These are phyloP conservation scores for Talaromyces liani DNA, from an alignment of 495 filamentous ascomycete species.

Conservation along the genomic window DNA sequence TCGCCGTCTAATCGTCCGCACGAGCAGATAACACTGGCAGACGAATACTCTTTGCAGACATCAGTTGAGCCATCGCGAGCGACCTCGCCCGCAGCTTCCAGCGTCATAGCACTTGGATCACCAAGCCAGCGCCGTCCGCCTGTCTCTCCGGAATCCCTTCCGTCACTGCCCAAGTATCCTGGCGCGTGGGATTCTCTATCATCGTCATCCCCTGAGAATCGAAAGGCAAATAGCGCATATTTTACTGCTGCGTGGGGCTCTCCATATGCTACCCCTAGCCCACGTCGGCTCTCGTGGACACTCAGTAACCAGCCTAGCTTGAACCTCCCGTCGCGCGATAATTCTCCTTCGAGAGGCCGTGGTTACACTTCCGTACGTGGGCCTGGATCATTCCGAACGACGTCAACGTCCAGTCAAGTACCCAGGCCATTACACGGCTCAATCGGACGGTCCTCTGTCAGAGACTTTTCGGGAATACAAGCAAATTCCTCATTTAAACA, in stretches of 20 bases:
- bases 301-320: conserved; percentile 34
- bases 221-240: conserved; percentile 41
- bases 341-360: conserved; percentile 22
- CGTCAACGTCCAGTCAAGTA: conserved; percentile 8
- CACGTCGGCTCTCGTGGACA: conserved; percentile 38
- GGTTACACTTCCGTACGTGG: conserved; percentile 16
- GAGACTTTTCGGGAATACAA: conserved; percentile 23
- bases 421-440: conserved; percentile 14
- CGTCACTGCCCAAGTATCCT: conserved; percentile 25
- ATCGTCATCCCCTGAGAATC: conserved; percentile 34
- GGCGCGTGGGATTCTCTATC: conserved; percentile 29
- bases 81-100: conserved; percentile 33
- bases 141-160: conserved; percentile 22
- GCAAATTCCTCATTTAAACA: conserved; percentile 43
- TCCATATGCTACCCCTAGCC: conserved; percentile 54
- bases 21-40: conserved; percentile 22
- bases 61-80: conserved; percentile 17
- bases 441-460: conserved; percentile 15
- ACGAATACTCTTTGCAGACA: conserved; percentile 16
- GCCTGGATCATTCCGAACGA: conserved; percentile 1
- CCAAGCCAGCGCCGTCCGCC: conserved; percentile 23
- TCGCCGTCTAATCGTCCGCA: conserved; percentile 27
- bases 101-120: conserved; percentile 29
- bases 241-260: conserved; percentile 69
- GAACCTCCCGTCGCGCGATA: conserved; percentile 26